Evolutionary conservation across 139 green algal species (phyloP).

Genomic region (Ulvella scutata): DNA sequence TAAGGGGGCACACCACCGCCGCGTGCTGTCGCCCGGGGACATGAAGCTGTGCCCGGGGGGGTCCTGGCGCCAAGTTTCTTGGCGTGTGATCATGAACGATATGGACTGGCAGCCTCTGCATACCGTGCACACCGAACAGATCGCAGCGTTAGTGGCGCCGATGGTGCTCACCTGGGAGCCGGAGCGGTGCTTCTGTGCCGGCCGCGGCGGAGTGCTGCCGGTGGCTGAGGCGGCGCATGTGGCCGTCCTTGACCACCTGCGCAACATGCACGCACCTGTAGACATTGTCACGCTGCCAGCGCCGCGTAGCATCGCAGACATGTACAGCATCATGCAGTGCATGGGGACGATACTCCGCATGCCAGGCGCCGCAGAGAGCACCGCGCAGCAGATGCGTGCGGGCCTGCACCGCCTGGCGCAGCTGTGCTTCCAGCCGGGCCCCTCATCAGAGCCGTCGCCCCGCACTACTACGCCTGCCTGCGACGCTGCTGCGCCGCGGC

Average conservation of each 20-base stretch:
- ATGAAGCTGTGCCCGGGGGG: neutral
- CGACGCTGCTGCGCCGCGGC: neutral
- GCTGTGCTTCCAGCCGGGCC: slow-evolving; percentile 1
- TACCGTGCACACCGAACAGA: neutral
- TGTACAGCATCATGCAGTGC: slow-evolving; percentile 59
- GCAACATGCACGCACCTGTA: neutral
- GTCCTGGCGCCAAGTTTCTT: neutral
- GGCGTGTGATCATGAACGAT: neutral
- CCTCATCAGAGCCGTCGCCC: slow-evolving; percentile 12
- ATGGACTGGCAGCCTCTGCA: neutral
- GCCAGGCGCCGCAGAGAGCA: slow-evolving; percentile 23
- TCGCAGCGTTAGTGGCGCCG: neutral
- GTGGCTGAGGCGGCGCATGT: neutral
- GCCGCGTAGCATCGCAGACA: slow-evolving; percentile 44
- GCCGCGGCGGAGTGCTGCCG: neutral
- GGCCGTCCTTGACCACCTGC: neutral
- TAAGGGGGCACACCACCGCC: neutral
- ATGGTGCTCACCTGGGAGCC: neutral
- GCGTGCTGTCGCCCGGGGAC: neutral
- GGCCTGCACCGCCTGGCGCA: slow-evolving; percentile 37
- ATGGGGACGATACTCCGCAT: slow-evolving; percentile 49
- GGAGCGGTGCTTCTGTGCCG: neutral
- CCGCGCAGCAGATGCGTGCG: slow-evolving; percentile 50
- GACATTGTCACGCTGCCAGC: slow-evolving; percentile 16
- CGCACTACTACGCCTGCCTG: neutral